phyloP scores from a whole-genome alignment of 495 filamentous ascomycete genomes.

The Penicillium silybi region DNA sequence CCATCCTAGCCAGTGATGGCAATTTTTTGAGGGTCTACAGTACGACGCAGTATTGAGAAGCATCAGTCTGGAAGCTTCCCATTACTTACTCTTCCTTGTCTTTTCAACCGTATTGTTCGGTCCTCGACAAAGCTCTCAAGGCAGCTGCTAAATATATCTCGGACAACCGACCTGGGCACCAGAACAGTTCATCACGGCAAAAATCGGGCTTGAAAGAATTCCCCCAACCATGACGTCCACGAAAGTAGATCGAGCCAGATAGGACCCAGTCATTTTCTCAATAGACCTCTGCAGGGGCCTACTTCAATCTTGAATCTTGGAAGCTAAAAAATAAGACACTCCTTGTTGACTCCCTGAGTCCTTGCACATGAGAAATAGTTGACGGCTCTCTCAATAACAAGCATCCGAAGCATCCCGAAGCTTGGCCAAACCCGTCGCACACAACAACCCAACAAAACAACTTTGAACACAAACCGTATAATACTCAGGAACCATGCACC shows the following conservation, averaged over 20 bases:
- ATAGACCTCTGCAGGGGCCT: not conserved
- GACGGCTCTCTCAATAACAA: not conserved
- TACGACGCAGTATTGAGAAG: not conserved
- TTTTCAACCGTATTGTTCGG: not conserved
- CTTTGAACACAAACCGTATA: too few species aligned
- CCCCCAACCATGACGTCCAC: not conserved
- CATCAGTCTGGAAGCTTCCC: not conserved
- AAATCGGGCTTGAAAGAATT: not conserved
- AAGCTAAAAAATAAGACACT: not conserved
- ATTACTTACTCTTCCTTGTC: not conserved
- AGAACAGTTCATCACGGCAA: not conserved
- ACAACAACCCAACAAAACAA: not conserved
- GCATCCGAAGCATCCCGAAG: not conserved
- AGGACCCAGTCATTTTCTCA: not conserved
- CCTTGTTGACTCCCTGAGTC: not conserved
- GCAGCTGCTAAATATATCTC: not conserved
- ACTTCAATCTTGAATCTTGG: not conserved
- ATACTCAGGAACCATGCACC: not conserved
- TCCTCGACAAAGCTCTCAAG: not conserved
- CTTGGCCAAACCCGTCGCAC: not conserved
- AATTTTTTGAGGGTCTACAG: not conserved
- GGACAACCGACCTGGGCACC: not conserved
- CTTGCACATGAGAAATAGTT: too few species aligned
- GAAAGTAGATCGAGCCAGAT: not conserved
- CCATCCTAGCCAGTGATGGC: not conserved